phyloP scores from a whole-genome alignment of 371 early-diverging fungal species.

The Smittium culicis region DNA sequence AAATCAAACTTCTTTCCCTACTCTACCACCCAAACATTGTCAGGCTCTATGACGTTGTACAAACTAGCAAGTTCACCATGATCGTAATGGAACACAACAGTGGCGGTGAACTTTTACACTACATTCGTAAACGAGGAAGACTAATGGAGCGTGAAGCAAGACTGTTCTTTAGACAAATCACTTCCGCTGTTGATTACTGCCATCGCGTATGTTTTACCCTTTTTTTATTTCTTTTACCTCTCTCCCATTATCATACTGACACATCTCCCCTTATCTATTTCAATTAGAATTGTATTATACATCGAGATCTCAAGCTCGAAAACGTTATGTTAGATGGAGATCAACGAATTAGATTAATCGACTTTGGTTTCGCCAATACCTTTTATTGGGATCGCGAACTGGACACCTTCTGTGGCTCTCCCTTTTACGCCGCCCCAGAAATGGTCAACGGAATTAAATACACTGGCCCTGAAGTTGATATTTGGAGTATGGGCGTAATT shows the following conservation, averaged over 20 bases:
- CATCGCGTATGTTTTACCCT: constrained; percentile 47
- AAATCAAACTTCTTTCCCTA: constrained; percentile 85
- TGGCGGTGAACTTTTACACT: constrained; percentile 94
- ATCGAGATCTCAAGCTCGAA: constrained; percentile 94
- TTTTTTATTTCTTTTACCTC: too few species aligned
- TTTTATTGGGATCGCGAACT: constrained; percentile 64
- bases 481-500: constrained; percentile 98
- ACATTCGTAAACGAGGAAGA: constrained; percentile 76
- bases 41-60: constrained; percentile 78
- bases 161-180: constrained; percentile 88
- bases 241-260: too few species aligned
- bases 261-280: too few species aligned
- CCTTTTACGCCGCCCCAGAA: constrained; percentile 82
- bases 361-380: constrained; percentile 92
- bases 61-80: constrained; percentile 74
- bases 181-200: constrained; percentile 83
- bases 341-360: constrained; percentile 72
- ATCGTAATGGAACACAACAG: constrained; percentile 91
- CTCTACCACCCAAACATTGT: constrained; percentile 84
- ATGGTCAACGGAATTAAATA: constrained; percentile 67
- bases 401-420: constrained; percentile 88
- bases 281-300: constrained; percentile 88
- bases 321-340: constrained; percentile 83
- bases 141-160: constrained; percentile 77
- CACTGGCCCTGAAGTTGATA: constrained; percentile 53